Percentiles rank a stretch among this genome's conserved stretches.
phyloP scores from a whole-genome alignment of 2,329 filamentous ascomycete genomes.

The Fusarium nodosum region DNA sequence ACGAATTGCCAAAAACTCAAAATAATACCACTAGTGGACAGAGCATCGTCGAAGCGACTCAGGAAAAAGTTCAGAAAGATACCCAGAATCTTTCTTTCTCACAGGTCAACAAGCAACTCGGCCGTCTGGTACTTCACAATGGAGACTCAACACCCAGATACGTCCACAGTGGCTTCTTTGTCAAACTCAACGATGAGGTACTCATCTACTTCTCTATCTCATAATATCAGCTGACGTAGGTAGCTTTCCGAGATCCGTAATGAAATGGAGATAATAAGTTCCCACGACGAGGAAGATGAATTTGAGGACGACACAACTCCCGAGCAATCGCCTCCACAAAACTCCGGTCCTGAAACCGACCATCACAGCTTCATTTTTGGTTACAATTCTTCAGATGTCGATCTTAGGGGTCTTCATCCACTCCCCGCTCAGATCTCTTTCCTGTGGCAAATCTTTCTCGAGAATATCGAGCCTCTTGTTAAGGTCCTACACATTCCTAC shows the following conservation, averaged over 20 bases:
- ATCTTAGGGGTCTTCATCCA: conserved; percentile 34
- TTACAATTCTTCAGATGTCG: conserved; percentile 34
- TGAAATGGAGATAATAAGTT: conserved; percentile 38
- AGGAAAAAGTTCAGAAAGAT: conserved; percentile 36
- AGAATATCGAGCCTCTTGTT: conserved; percentile 40
- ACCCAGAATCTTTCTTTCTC: conserved; percentile 61
- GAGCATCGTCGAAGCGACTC: conserved; percentile 31
- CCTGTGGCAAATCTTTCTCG: conserved; percentile 41
- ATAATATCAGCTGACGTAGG: not conserved
- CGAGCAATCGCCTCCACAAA: conserved; percentile 37
- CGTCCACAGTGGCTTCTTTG: conserved; percentile 82
- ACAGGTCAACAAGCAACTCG: conserved; percentile 50
- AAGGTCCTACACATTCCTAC: conserved; percentile 42
- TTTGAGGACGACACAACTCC: conserved; percentile 38
- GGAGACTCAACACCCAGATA: conserved; percentile 76
- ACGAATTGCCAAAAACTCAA: conserved; percentile 5
- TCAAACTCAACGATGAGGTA: conserved; percentile 80
- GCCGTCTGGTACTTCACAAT: conserved; percentile 77
- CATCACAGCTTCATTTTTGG: conserved; percentile 43
- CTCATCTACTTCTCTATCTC: not conserved
- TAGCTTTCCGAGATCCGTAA: conserved; percentile 39
- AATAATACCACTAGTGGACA: not conserved
- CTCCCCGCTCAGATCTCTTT: conserved; percentile 31
- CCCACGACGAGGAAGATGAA: conserved; percentile 21
- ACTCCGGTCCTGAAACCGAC: conserved; percentile 4